Percentiles rank a stretch among this genome's conserved stretches.
Evolutionary conservation across 2,329 filamentous ascomycete species (phyloP).

Genomic region (Scorias spongiosa): DNA sequence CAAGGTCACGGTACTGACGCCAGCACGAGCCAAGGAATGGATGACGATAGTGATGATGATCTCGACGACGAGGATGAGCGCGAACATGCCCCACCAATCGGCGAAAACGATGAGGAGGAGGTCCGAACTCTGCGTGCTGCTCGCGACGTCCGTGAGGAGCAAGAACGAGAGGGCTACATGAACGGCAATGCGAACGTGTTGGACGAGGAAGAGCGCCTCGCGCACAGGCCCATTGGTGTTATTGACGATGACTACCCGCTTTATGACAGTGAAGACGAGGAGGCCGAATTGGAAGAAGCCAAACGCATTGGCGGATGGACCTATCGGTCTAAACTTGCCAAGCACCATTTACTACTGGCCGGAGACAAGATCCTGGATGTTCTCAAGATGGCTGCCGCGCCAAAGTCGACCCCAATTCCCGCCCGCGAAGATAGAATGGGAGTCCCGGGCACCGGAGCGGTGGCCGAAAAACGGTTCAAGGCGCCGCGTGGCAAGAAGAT

Average conservation of each 20-base stretch:
- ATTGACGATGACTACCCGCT: conserved; percentile 59
- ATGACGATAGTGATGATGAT: conserved; percentile 55
- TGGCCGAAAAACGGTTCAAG: conserved; percentile 40
- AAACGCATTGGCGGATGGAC: conserved; percentile 59
- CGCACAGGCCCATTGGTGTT: conserved; percentile 37
- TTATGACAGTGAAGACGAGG: conserved; percentile 75
- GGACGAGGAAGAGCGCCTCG: conserved; percentile 76
- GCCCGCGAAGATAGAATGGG: conserved; percentile 26
- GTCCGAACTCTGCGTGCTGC: conserved; percentile 34
- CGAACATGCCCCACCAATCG: not conserved
- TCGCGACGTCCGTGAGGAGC: conserved; percentile 34
- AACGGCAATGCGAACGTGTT: conserved; percentile 31
- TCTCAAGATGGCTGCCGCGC: conserved; percentile 22
- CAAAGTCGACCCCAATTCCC: conserved; percentile 29
- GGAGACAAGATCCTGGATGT: conserved; percentile 21
- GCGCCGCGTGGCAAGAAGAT: conserved; percentile 76
- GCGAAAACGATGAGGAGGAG: conserved; percentile 26
- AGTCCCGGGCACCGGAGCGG: conserved; percentile 23
- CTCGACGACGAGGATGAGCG: conserved; percentile 52
- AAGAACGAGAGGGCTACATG: conserved; percentile 27
- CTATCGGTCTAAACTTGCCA: conserved; percentile 46
- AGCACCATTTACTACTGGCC: conserved; percentile 35
- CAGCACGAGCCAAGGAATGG: conserved; percentile 61
- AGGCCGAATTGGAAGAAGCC: conserved; percentile 59
- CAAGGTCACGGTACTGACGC: conserved; percentile 54